Conservation (phyloP, 2,329 filamentous ascomycete species). For the Malbranchea zuffiana region DNA sequence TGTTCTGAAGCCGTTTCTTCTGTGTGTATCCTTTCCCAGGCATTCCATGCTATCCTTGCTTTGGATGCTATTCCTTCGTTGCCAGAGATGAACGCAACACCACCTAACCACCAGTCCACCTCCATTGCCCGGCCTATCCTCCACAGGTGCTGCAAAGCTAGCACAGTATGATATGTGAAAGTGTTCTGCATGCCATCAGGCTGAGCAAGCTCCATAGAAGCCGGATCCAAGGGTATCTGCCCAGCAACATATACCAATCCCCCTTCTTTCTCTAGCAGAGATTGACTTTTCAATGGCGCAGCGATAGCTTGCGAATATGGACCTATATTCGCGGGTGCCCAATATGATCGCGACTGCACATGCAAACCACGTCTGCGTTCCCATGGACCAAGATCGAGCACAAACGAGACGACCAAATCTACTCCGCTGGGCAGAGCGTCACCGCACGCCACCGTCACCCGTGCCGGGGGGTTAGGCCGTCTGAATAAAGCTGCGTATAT, state of each 20-base stretch:
- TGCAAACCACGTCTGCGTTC: slow-evolving; percentile 51
- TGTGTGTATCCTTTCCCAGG: slow-evolving; percentile 37
- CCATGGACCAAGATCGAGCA: slow-evolving; percentile 31
- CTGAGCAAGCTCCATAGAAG: slow-evolving; percentile 52
- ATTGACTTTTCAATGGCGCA: slow-evolving; percentile 32
- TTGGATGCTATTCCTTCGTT: slow-evolving; percentile 24
- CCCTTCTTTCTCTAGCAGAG: slow-evolving; percentile 15
- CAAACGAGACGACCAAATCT: slow-evolving; percentile 50
- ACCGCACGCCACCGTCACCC: slow-evolving; percentile 74
- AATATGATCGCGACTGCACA: slow-evolving; percentile 88
- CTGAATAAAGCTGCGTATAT: slow-evolving; percentile 66
- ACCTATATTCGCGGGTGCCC: slow-evolving; percentile 95
- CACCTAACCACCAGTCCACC: slow-evolving; percentile 64
- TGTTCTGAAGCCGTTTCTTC: slow-evolving; percentile 19
- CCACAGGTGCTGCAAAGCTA: slow-evolving; percentile 83
- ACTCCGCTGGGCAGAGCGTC: slow-evolving; percentile 49
- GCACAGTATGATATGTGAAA: slow-evolving; percentile 49
- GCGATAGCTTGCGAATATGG: slow-evolving; percentile 86
- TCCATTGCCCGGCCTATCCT: slow-evolving; percentile 63
- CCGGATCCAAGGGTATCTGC: slow-evolving; percentile 79
- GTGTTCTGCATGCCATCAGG: slow-evolving; percentile 22
- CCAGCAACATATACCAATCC: slow-evolving; percentile 61
- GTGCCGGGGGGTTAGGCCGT: slow-evolving; percentile 68
- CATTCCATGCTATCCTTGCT: slow-evolving; percentile 30
- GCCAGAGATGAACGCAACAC: slow-evolving; percentile 59